A percentile compares a stretch with the other conserved stretches of the same genome.
Conservation (phyloP, 805 yeast genomes). For the Ogataea pignaliae region DNA sequence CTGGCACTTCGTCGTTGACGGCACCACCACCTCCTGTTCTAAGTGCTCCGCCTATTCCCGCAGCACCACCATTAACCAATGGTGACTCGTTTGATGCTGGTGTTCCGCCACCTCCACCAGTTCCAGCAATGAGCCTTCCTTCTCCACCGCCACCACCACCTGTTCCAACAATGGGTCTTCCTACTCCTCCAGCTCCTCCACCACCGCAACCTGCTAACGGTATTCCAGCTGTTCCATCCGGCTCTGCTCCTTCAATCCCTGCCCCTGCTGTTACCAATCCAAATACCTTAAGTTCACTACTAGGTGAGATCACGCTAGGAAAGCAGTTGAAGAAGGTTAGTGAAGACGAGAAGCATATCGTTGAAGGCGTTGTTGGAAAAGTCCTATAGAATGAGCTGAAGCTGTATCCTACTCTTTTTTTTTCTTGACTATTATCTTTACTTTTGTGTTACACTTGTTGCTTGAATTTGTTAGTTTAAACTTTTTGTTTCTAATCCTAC, state of each 20-base stretch:
- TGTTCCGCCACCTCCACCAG: constrained; percentile 20
- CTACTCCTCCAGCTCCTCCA: constrained; percentile 30
- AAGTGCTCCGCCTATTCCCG: constrained; percentile 16
- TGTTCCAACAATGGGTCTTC: constrained; percentile 9
- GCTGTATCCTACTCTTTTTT: not conserved
- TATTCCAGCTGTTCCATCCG: constrained; percentile 30
- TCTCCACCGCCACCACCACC: constrained; percentile 10
- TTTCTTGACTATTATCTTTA: not conserved
- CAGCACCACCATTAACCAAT: constrained; percentile 18
- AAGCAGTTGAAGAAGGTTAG: constrained; percentile 46
- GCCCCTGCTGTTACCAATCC: constrained; percentile 4
- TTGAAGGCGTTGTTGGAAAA: constrained; percentile 45
- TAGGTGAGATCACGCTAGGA: constrained; percentile 57
- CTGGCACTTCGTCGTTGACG: constrained; percentile 14
- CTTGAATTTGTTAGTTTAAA: not conserved
- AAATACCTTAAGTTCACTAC: constrained; percentile 32
- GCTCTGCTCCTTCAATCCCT: constrained; percentile 31
- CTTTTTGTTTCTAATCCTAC: not conserved
- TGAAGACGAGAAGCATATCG: constrained; percentile 41
- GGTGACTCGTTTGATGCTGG: constrained; percentile 1
- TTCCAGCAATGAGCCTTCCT: constrained; percentile 3
- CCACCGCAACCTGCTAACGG: constrained; percentile 29
- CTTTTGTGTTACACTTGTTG: not conserved
- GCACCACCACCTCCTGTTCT: constrained; percentile 8
- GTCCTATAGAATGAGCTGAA: constrained; percentile 32